Base-by-base conservation (phyloP, 2,329 filamentous ascomycete species). In the Penicillium sp. region DNA sequence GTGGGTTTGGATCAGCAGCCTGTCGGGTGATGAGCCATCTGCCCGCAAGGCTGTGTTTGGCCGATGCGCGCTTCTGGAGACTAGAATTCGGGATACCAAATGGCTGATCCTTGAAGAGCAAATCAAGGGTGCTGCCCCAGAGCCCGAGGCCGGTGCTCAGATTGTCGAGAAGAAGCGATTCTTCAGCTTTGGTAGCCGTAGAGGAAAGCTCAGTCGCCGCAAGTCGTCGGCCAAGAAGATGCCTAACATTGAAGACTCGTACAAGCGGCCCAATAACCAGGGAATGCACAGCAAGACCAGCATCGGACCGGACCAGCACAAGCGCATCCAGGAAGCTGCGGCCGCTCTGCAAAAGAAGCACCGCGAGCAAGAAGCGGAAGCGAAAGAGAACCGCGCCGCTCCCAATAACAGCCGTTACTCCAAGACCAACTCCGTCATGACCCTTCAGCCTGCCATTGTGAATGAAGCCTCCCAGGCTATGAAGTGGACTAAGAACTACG, bases 1-100 rank as follows among this genome's bases (percentile, higher is more conserved):
- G 94, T 97, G 94, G 93, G 94, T 97, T 4, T 99, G 94, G 94
- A 97, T 99, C 83, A 95, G 87, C 67, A 97, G 93, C 81, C 79
- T 99, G 69, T 92, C 93, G 1, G 89, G 87, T 0, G 94, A 99
- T 69, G 94, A 99, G 77, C 90, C 93, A 0, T 77, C 86, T 0
- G 84, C 88, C 12, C 86, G 94, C 60, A 99, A 99, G 73, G 89
- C 93, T 6, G 91, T 93, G 0, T 99, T 99, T 73, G 94, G 94
- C 38, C 85, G 94, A 62, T 99, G 94, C 70, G 91, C 94, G 21
- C 83, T 99, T 40, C 84, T 97, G 46, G 94, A 99, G 74, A 97
- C 94, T 0, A 81, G 85, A 15, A 94, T 97, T 60, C 81, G 83
- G 42, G 85, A 86, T 54, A 91, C 91, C 23, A 89, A 88, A 62